Evolutionary conservation across 805 yeast species (phyloP), one percentile per base, ranked within the genome.

Genomic region (Priceomyces carsonii): DNA sequence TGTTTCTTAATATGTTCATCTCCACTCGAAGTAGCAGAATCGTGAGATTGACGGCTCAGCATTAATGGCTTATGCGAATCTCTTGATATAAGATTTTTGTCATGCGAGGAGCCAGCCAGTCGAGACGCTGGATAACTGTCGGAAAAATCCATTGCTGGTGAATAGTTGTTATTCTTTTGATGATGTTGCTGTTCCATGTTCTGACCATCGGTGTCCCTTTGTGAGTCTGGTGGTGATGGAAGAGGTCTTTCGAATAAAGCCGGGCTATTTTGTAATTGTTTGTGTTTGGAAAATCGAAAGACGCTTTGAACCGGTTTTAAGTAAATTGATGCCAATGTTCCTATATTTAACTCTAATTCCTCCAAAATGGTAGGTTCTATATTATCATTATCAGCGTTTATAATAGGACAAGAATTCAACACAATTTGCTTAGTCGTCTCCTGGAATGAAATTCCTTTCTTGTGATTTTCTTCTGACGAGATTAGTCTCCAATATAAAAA

Each of bases 401-500:
- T 83, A 1, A 71, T 60, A 0, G 95, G 95, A 14, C 78, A 48
- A 3, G 66, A 64, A 9, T 79, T 77, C 44, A 79, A 69, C 8
- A 89, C 71, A n/a, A 90, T 71, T 33, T 51, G 45, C 39, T 66
- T 68, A 2, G 72, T 62, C 24, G 47, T 47, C 20, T 45, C 45
- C 47, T 66, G 73, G 45, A 66, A 66, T 15, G 68, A 70, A 2
- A 68, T 61, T 13, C 67, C 66, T 26, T 55, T 60, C 5, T 55
- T 63, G 23, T 68, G 68, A 31, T 66, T 68, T 13, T 46, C 28
- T 10, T 49, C 51, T 1, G 59, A 40, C 1, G 93, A 77, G 5
- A 90, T 60, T 18, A 90, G 60, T 38, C 95, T 71, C 93, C 95
- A 84, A 61, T 91, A 90, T 61, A 87, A 79, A 51, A 69, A 82